A percentile compares a stretch with the other conserved stretches of the same genome.
Conservation (phyloP, 2,329 filamentous ascomycete genomes). For the Epichloe sibirici region DNA sequence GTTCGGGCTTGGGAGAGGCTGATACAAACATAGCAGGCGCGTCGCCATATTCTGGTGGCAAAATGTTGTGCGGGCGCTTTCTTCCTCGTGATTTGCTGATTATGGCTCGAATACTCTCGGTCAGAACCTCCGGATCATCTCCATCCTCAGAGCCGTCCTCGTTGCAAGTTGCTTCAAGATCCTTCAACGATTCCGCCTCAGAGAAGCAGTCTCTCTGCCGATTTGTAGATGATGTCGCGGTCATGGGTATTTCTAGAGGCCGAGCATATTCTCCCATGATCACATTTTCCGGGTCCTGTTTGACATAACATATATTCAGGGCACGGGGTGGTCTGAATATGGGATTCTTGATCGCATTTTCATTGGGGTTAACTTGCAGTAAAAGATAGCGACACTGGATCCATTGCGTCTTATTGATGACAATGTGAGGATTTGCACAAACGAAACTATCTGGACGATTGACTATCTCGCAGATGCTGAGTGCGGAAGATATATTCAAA, state of each 20-base stretch:
- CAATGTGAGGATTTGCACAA: slow-evolving; percentile 46
- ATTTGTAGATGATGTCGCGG: slow-evolving; percentile 13
- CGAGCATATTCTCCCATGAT: slow-evolving; percentile 2
- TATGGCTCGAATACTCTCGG: background rate
- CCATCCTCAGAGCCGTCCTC: background rate
- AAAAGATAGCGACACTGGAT: slow-evolving; percentile 84
- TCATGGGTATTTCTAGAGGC: slow-evolving; percentile 15
- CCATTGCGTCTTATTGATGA: slow-evolving; percentile 69
- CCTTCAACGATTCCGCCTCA: background rate
- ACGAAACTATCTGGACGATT: slow-evolving; percentile 56
- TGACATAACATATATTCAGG: slow-evolving; percentile 11
- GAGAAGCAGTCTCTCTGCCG: background rate
- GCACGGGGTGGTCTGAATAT: slow-evolving; percentile 5
- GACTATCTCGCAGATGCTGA: slow-evolving; percentile 78
- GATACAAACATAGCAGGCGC: background rate
- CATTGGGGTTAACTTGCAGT: slow-evolving; percentile 20
- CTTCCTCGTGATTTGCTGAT: background rate
- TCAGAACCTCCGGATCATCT: slow-evolving; percentile 3
- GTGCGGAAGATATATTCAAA: slow-evolving; percentile 43
- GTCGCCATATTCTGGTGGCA: background rate
- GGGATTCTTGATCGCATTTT: slow-evolving; percentile 4
- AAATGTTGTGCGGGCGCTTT: background rate
- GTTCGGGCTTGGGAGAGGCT: too few species aligned
- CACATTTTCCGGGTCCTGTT: slow-evolving; percentile 13
- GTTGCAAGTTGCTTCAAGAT: background rate